Percentiles rank a stretch among this genome's conserved stretches.
These are phyloP conservation scores for Elasticomyces elasticus DNA, from an alignment of 495 filamentous ascomycete genomes.

Conservation along the genomic window DNA sequence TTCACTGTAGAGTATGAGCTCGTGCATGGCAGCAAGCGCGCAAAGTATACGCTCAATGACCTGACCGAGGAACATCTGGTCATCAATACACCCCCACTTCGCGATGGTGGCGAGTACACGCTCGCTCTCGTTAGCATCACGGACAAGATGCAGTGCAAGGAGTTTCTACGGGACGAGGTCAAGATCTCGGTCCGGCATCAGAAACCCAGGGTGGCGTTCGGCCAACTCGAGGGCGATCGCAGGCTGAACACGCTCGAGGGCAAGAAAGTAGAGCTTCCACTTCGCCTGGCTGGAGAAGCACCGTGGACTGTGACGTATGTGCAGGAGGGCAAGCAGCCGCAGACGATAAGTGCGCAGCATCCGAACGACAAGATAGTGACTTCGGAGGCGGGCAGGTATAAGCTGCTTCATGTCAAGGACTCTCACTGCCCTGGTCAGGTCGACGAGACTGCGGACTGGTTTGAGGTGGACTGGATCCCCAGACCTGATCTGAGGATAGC, in stretches of 20 bases:
- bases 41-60: conserved; percentile 51
- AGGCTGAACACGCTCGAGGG: conserved; percentile 65
- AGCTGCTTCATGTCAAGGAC: conserved; percentile 67
- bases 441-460: conserved; percentile 58
- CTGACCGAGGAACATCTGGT: conserved; percentile 51
- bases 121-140: conserved; percentile 72
- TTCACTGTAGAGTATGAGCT: conserved; percentile 91
- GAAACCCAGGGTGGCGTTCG: conserved; percentile 74
- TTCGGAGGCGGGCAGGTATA: conserved; percentile 58
- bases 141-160: conserved; percentile 77
- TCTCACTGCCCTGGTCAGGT: conserved; percentile 68
- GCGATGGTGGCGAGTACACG: conserved; percentile 77
- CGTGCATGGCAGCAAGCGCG: conserved; percentile 77
- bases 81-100: conserved; percentile 63
- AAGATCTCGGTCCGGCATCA: conserved; percentile 80
- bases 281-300: conserved; percentile 72
- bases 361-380: conserved; percentile 65
- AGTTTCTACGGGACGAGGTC: conserved; percentile 65
- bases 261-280: conserved; percentile 58
- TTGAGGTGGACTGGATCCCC: conserved; percentile 74
- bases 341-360: conserved; percentile 36
- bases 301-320: conserved; percentile 74
- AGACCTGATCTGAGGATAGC: conserved; percentile 62
- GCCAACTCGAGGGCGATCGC: conserved; percentile 65
- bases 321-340: conserved; percentile 44